Conservation (phyloP, 2,329 filamentous ascomycete species). For the Penicillium frequentans region DNA sequence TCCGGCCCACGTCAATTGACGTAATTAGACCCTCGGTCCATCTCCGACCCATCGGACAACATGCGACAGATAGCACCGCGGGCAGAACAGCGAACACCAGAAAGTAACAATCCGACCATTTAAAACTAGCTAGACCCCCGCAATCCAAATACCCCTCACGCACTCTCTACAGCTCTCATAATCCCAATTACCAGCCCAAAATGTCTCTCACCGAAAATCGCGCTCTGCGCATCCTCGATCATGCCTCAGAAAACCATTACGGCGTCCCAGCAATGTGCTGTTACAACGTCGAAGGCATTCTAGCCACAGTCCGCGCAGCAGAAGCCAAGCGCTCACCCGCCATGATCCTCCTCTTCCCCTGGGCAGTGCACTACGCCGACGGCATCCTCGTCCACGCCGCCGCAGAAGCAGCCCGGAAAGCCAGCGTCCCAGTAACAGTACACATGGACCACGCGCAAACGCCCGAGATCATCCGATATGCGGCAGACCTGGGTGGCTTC, state of each 20-base stretch:
- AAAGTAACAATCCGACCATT: neutral
- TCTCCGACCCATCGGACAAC: slow-evolving; percentile 18
- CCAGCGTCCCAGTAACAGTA: slow-evolving; percentile 60
- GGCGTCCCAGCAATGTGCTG: slow-evolving; percentile 62
- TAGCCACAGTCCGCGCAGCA: slow-evolving; percentile 67
- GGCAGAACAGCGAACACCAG: slow-evolving; percentile 6
- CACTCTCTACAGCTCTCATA: neutral
- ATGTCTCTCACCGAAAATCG: slow-evolving; percentile 49
- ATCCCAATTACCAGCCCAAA: slow-evolving; percentile 28
- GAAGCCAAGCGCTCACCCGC: slow-evolving; percentile 66
- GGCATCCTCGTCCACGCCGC: slow-evolving; percentile 57
- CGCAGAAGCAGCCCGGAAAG: slow-evolving; percentile 56
- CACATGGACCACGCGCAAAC: slow-evolving; percentile 69
- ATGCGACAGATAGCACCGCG: slow-evolving; percentile 10
- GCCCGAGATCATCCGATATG: slow-evolving; percentile 60
- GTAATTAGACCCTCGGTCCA: slow-evolving; percentile 12
- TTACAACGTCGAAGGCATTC: slow-evolving; percentile 71
- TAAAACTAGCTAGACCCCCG: slow-evolving; percentile 1
- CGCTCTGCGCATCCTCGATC: slow-evolving; percentile 58
- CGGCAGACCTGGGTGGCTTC: slow-evolving; percentile 63
- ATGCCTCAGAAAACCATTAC: slow-evolving; percentile 57
- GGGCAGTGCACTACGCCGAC: slow-evolving; percentile 68
- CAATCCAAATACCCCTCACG: neutral
- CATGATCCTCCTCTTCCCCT: slow-evolving; percentile 73
- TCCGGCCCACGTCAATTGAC: slow-evolving; percentile 5